phyloP scores from a whole-genome alignment of 495 filamentous ascomycete species.

The Lophium mytilinum region DNA sequence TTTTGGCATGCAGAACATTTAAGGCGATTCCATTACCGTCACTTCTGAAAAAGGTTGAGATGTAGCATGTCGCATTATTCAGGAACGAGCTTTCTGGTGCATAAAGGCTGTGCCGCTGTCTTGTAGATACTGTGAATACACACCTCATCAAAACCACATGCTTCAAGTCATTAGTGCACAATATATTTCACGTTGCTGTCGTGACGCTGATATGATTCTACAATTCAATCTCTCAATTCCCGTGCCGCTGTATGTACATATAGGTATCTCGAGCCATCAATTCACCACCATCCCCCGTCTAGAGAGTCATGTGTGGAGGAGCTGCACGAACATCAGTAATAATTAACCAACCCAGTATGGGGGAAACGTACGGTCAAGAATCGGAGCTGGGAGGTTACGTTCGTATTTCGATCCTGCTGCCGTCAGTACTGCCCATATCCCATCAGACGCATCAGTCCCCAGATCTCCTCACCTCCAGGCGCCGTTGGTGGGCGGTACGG shows the following conservation, averaged over 20 bases:
- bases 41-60: too few relatives aligned
- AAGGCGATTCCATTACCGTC: too few relatives aligned
- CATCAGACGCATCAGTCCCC: not conserved
- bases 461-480: conserved; percentile 71
- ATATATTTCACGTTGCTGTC: too few relatives aligned
- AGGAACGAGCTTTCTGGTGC: too few relatives aligned
- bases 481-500: conserved; percentile 82
- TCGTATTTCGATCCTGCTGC: conserved; percentile 85
- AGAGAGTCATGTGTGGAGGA: conserved; percentile 39
- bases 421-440: not conserved
- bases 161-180: too few relatives aligned
- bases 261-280: not conserved
- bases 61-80: too few relatives aligned
- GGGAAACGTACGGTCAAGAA: conserved; percentile 63
- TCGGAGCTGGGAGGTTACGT: conserved; percentile 75
- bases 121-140: too few relatives aligned
- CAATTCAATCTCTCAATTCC: not conserved
- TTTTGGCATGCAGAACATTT: too few relatives aligned
- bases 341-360: not conserved
- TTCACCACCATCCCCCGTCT: conserved; percentile 3
- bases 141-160: too few relatives aligned
- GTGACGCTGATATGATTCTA: conserved; percentile 15
- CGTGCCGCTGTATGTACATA: conserved; percentile 6
- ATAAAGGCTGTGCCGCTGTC: too few relatives aligned
- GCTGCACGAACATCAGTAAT: conserved; percentile 27